Base-by-base conservation (phyloP, 371 early-diverging fungal genomes). In the Choanephora cucurbitarum region DNA sequence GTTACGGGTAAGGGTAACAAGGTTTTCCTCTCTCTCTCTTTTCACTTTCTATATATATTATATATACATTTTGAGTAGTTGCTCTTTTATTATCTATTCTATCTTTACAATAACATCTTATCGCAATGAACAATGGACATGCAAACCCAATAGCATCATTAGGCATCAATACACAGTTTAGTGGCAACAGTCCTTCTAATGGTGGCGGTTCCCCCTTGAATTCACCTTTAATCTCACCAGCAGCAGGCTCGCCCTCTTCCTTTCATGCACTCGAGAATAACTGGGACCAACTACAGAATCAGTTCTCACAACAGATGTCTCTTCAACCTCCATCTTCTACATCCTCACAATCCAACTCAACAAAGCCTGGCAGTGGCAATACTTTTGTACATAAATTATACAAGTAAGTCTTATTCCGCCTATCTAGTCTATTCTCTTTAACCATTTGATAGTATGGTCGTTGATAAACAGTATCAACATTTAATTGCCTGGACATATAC, bases 401-500 rank as follows among this genome's bases (percentile, higher is more conserved):
- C 67, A 70, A 74, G 69, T 74, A 70, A 49, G 49, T 46, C 33
- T 15, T n/a, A 39, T 21, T 50, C 7, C 24, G 39, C 23, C n/a
- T 28, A 14, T 33, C 15, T 49, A 10, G 22, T 58, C 6, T 58
- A 10, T 40, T 37, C 33, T 22, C 19, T 32, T 19, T 19, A 5
- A 7, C 13, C 11, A 15, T 52, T 5, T 44, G 15, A 19, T 50
- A 58, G 58, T 52, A 58, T 58, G 58, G 58, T 58, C 44, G 58
- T 58, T 13, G 58, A 58, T 46, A 51, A 44, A 22, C 58, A 49
- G 50, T 85, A 87, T 61, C 87, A 88, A 58, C 85, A 89, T 68
- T 68, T 89, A 57, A 91, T 94, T 52, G 80, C 85, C 18, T 94
- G 93, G 93, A 88, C 85, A 69, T 81, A 80, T 46, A 77, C 85